These are phyloP conservation scores for Lodderomyces pseudojiufengensis DNA, from an alignment of 1,139 yeast species.

Conservation along the genomic window DNA sequence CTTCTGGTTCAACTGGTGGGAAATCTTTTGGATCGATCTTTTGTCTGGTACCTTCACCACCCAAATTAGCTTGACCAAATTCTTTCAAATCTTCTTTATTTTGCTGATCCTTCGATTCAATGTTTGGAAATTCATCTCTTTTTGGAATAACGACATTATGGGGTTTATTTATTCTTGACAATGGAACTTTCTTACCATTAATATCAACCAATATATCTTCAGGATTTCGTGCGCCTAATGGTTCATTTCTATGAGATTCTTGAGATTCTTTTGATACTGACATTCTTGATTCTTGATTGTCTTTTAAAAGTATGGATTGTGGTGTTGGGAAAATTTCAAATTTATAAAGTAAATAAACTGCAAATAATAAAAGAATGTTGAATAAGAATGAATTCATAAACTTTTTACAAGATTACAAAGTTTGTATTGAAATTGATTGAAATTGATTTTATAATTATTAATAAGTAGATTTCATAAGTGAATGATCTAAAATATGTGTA, in stretches of 20 bases:
- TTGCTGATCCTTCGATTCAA: constrained; percentile 24
- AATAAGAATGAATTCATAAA: constrained; percentile 13
- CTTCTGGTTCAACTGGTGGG: constrained; percentile 29
- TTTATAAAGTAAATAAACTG: constrained; percentile 9
- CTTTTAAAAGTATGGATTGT: neutral
- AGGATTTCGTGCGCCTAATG: constrained; percentile 13
- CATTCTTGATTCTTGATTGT: constrained; percentile 7
- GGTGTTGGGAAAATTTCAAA: constrained; percentile 4
- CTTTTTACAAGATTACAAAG: too few species aligned
- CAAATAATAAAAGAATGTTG: constrained; percentile 9
- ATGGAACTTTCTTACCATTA: constrained; percentile 39
- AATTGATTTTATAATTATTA: too few species aligned
- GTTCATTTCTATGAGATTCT: constrained; percentile 15
- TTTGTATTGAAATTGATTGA: too few species aligned
- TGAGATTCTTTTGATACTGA: constrained; percentile 4
- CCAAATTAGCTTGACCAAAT: constrained; percentile 15
- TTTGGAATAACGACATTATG: constrained; percentile 35
- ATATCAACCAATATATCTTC: constrained; percentile 30
- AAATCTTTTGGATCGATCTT: constrained; percentile 17
- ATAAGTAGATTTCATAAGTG: too few species aligned
- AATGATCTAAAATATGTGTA: too few species aligned
- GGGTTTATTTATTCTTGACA: constrained; percentile 37
- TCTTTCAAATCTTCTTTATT: constrained; percentile 19
- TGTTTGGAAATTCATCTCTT: constrained; percentile 22
- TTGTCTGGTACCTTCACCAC: constrained; percentile 28